Base-by-base conservation (phyloP, 2,329 filamentous ascomycete species). In the Penicillium sclerotiorum region DNA sequence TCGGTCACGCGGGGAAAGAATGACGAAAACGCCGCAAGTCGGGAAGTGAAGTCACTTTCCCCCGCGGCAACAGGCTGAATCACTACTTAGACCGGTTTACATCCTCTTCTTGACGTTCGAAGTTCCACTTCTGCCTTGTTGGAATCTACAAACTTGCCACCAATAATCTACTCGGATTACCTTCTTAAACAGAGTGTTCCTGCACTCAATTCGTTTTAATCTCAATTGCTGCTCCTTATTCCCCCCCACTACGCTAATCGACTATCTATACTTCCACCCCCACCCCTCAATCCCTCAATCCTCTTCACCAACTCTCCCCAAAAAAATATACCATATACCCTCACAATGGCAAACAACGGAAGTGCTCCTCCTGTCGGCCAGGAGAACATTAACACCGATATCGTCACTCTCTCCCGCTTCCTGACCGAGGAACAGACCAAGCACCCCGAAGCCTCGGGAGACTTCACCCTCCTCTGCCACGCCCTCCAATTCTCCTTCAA, bases 401-500 rank as follows among this genome's bases (percentile, higher is more conserved):
- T 99, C 69, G 82, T 97, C 69, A 97, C 94, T 47, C 85, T 99
- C 63, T 96, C 94, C 35, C 84, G 94, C 55, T 96, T 94, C 80
- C 82, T 99, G 64, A 97, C 91, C 23, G 94, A 99, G 78, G 92
- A 96, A 78, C 94, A 99, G 74, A 76, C 81, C 55, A 96, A 96
- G 75, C 86, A 95, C 77, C 87, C 88, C 70, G 91, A 97, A 72
- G 94, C 94, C 46, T 96, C 92, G 12, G 94, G 94, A 78, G 94
- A 99, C 77, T 99, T 99, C 77, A 99, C 94, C 90, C 83, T 99
- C 45, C 85, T 99, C 52, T 96, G 91, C 81, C 94, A 99, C 73
- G 92, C 94, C 53, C 88, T 99, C 52, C 94, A 97, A 75, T 99
- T 97, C 80, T 93, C 94, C 59, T 99, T 99, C 87, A 99, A 99